A percentile compares a stretch with the other conserved stretches of the same genome.
Evolutionary conservation across 2,329 filamentous ascomycete species (phyloP).

Genomic region (Truncatella angustata): DNA sequence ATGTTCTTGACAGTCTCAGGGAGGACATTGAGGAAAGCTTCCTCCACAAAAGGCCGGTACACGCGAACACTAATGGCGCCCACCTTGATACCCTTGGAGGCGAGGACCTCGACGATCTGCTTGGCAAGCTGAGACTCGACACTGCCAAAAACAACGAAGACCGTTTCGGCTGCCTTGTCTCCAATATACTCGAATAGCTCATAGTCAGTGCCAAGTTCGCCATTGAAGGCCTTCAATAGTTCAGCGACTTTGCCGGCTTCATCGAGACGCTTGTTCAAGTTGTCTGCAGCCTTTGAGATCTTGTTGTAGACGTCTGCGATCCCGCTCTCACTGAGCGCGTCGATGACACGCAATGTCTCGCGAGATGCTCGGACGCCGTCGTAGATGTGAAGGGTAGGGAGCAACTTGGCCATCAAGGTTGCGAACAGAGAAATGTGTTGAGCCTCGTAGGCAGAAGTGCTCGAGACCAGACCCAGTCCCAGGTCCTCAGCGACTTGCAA

Average conservation of each 20-base stretch:
- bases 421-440: slow-evolving; percentile 95
- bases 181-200: slow-evolving; percentile 92
- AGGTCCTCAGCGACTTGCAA: slow-evolving; percentile 85
- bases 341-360: slow-evolving; percentile 79
- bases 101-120: slow-evolving; percentile 73
- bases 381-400: slow-evolving; percentile 86
- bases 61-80: slow-evolving; percentile 89
- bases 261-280: slow-evolving; percentile 67
- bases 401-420: slow-evolving; percentile 72
- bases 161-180: slow-evolving; percentile 73
- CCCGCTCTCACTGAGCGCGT: slow-evolving; percentile 71
- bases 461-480: slow-evolving; percentile 81
- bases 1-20: slow-evolving; percentile 74
- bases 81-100: slow-evolving; percentile 71
- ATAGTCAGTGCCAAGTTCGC: slow-evolving; percentile 91
- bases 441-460: slow-evolving; percentile 81
- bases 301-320: slow-evolving; percentile 68
- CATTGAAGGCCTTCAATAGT: slow-evolving; percentile 75
- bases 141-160: slow-evolving; percentile 90
- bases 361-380: slow-evolving; percentile 81
- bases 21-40: slow-evolving; percentile 82
- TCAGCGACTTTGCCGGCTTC: slow-evolving; percentile 68
- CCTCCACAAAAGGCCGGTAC: slow-evolving; percentile 93
- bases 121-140: slow-evolving; percentile 83
- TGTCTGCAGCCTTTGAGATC: slow-evolving; percentile 58